Conservation (phyloP, 2,329 filamentous ascomycete species). For the Moelleriella libera region DNA sequence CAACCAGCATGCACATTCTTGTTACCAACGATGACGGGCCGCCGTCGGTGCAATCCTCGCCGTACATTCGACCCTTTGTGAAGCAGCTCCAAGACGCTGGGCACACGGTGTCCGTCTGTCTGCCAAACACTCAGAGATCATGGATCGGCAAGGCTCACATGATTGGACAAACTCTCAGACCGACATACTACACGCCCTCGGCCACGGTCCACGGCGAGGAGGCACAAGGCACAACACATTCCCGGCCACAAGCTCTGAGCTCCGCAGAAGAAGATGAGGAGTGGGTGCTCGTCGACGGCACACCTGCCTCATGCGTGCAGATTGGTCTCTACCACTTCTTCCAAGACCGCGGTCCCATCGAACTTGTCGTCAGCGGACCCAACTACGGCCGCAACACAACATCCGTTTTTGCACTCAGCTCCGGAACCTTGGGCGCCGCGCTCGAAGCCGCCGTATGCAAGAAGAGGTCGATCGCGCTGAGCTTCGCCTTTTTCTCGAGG, state of each 20-base stretch:
- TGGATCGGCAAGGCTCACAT: conserved; percentile 99
- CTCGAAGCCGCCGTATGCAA: conserved; percentile 64
- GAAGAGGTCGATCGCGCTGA: conserved; percentile 63
- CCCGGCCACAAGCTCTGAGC: conserved; percentile 36
- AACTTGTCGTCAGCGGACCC: conserved; percentile 65
- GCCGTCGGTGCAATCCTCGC: conserved; percentile 62
- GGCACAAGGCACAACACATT: conserved; percentile 51
- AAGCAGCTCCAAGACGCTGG: conserved; percentile 57
- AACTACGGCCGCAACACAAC: conserved; percentile 79
- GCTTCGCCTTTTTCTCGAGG: conserved; percentile 77
- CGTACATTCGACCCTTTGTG: conserved; percentile 66
- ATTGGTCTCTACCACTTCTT: conserved; percentile 75
- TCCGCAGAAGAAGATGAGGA: conserved; percentile 40
- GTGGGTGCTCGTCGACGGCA: conserved; percentile 72
- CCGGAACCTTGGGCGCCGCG: conserved; percentile 63
- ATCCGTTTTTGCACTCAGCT: conserved; percentile 63
- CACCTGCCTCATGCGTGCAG: conserved; percentile 68
- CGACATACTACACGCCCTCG: conserved; percentile 65
- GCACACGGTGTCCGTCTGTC: conserved; percentile 79
- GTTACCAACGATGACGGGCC: conserved; percentile 72
- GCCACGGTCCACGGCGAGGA: conserved; percentile 23
- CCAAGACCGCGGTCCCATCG: conserved; percentile 53
- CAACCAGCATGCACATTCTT: conserved; percentile 42
- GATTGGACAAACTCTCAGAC: conserved; percentile 75
- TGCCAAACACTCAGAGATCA: conserved; percentile 82